Evolutionary conservation across 2,329 filamentous ascomycete genomes (phyloP).

Genomic region (Periconia sp.): DNA sequence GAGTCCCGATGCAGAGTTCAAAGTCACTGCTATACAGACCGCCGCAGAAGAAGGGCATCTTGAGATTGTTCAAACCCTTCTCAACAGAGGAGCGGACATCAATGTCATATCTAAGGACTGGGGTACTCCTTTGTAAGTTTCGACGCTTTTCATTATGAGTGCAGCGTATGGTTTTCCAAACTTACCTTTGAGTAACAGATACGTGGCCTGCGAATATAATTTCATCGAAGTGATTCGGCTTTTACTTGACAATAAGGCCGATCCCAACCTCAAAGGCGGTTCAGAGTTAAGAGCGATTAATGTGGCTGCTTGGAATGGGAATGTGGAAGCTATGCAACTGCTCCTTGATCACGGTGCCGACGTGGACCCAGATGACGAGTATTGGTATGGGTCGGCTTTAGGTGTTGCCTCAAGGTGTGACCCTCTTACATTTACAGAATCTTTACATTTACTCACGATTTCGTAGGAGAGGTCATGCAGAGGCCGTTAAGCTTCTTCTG

Average conservation of each 20-base stretch:
- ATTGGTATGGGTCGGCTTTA: constrained; percentile 21
- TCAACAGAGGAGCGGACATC: constrained; percentile 16
- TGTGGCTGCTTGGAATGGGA: constrained; percentile 20
- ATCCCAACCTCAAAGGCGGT: constrained; percentile 18
- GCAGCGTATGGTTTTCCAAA: no score
- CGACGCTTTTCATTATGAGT: no score
- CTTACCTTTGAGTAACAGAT: neutral
- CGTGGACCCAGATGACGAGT: constrained; percentile 23
- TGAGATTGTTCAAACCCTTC: constrained; percentile 17
- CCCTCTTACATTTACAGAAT: neutral
- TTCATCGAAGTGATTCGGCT: constrained; percentile 11
- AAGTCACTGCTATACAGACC: constrained; percentile 15
- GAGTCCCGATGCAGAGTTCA: constrained; percentile 1
- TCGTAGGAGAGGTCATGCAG: constrained; percentile 17
- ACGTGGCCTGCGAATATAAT: constrained; percentile 12
- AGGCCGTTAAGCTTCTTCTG: constrained; percentile 19
- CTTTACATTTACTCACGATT: neutral
- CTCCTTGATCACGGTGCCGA: constrained; percentile 21
- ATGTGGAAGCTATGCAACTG: constrained; percentile 15
- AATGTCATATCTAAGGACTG: constrained; percentile 10
- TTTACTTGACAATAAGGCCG: constrained; percentile 15
- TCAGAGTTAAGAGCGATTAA: constrained; percentile 15
- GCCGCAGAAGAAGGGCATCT: constrained; percentile 15
- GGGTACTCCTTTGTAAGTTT: constrained; percentile 18
- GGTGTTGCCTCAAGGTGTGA: constrained; percentile 10